Evolutionary conservation across 495 filamentous ascomycete genomes (phyloP), one percentile per base, ranked within the genome.

Genomic region (Penicillium macrosclerotiorum): DNA sequence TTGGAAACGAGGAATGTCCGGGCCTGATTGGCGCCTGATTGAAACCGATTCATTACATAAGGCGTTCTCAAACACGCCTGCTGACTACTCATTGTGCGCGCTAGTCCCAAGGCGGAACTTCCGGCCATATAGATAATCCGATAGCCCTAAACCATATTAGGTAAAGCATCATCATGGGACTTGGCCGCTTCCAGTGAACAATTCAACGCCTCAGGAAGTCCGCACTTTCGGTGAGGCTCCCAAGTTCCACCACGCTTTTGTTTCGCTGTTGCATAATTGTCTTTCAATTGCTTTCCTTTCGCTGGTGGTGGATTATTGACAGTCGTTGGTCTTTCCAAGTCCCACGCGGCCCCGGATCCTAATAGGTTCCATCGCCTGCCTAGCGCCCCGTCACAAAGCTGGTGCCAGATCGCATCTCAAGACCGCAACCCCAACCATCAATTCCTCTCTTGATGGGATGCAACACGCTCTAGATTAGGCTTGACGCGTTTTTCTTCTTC

Each of bases 121-220:
- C 33, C 52, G 57, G 63, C 54, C 49, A 29, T 57, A 57, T 29
- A 12, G 19, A 12, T 23, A 9, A 26, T 58, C 56, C 64, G 60
- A 36, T 9, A 12, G 19, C 24, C 11, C 65, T 60, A 66, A 36
- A 29, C 59, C 44, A 13, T 20, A 56, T 54, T 12, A 18, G 55
- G 63, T 40, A 63, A 67, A 60, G 59, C 55, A 64, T 67, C 62
- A 67, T 56, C 57, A 64, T 54, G 49, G 46, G 48, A 47, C 42
- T 49, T 54, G 55, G 50, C 57, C 35, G 52, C 37, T 51, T 50
- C 49, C 42, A 54, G 40, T 55, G 39, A 31, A 52, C 43, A 22
- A 16, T 46, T 51, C 20, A 43, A 24, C 40, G 29, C 35, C 43
- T 37, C 34, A 37, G 19, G 24, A n/a, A 27, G 18, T 13, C 20